Evolutionary conservation across 164 flowering plant genomes (phyloP).

Genomic region (Piper betle): DNA sequence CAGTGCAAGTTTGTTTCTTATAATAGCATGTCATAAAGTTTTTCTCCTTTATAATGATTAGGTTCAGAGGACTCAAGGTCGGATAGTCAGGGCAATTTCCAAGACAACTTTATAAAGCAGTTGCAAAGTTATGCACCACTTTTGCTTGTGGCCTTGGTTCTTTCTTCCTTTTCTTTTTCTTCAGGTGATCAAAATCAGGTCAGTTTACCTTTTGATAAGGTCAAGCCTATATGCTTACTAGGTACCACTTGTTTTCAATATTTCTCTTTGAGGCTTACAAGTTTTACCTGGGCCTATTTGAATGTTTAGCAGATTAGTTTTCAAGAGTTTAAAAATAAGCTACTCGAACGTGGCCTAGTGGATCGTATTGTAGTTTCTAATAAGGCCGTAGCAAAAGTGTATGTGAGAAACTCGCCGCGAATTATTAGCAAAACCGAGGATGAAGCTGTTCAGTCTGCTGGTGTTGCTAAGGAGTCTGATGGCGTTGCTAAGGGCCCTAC

Average conservation of each 20-base stretch:
- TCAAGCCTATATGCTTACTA: neutral
- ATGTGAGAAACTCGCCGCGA: slow-evolving; percentile 38
- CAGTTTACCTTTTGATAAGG: neutral
- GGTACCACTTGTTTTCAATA: neutral
- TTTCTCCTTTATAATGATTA: neutral
- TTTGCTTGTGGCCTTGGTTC: slow-evolving; percentile 37
- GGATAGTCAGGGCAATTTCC: slow-evolving; percentile 43
- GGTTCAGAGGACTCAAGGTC: slow-evolving; percentile 47
- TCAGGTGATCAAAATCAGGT: slow-evolving; percentile 51
- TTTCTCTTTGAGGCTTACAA: too few relatives aligned
- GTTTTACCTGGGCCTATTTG: neutral
- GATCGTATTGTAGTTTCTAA: slow-evolving; percentile 78
- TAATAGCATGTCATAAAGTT: neutral
- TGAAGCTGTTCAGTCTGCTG: slow-evolving; percentile 25
- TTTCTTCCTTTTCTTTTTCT: slow-evolving; percentile 44
- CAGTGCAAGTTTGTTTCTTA: too few relatives aligned
- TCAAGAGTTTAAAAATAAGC: slow-evolving; percentile 86
- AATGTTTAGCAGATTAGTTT: slow-evolving; percentile 55
- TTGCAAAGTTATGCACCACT: slow-evolving; percentile 39
- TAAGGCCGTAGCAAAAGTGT: slow-evolving; percentile 82
- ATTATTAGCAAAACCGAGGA: slow-evolving; percentile 22
- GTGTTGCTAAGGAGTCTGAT: too few relatives aligned
- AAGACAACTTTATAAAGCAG: slow-evolving; percentile 34
- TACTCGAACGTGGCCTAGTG: slow-evolving; percentile 81
- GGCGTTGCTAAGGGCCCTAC: slow-evolving; percentile 26